Percentiles rank a stretch among this genome's conserved stretches.
Conservation (phyloP, 768 basidiomycete genomes). For the Naganishia friedmannii region DNA sequence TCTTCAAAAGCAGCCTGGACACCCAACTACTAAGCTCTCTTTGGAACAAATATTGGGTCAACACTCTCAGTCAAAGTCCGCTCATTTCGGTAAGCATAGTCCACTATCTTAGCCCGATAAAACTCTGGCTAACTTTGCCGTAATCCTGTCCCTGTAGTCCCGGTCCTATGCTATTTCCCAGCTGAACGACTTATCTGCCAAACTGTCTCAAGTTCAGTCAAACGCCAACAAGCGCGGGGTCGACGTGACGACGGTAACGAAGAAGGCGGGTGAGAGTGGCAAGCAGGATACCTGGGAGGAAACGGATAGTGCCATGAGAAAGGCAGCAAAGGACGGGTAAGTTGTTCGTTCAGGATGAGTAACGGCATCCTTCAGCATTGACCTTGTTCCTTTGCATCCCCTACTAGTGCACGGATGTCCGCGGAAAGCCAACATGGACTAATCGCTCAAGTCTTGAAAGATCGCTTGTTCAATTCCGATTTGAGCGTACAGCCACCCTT, state of each 20-base stretch:
- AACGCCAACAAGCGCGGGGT: background rate
- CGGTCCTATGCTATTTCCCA: slow-evolving; percentile 91
- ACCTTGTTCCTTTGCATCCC: background rate
- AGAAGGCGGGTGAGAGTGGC: slow-evolving; percentile 54
- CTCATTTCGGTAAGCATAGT: slow-evolving; percentile 70
- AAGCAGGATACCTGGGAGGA: slow-evolving; percentile 68
- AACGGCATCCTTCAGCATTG: background rate
- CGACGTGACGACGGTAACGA: background rate
- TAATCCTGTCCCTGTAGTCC: slow-evolving; percentile 64
- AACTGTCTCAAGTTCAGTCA: slow-evolving; percentile 56
- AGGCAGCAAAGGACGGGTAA: slow-evolving; percentile 88
- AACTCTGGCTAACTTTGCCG: too few species aligned
- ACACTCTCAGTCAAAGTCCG: slow-evolving; percentile 88
- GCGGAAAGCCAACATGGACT: slow-evolving; percentile 90
- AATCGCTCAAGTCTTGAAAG: slow-evolving; percentile 88
- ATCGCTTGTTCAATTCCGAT: slow-evolving; percentile 67
- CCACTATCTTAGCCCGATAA: too few species aligned
- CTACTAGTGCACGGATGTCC: slow-evolving; percentile 74
- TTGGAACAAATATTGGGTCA: slow-evolving; percentile 99
- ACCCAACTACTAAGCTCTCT: slow-evolving; percentile 79
- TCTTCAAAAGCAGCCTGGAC: slow-evolving; percentile 90
- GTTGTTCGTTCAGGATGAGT: slow-evolving; percentile 32
- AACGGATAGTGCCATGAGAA: slow-evolving; percentile 79
- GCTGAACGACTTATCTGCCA: slow-evolving; percentile 82
- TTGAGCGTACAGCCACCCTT: slow-evolving; percentile 25